phyloP scores from a whole-genome alignment of 129 eudicot genomes.

The Lactuca saligna region DNA sequence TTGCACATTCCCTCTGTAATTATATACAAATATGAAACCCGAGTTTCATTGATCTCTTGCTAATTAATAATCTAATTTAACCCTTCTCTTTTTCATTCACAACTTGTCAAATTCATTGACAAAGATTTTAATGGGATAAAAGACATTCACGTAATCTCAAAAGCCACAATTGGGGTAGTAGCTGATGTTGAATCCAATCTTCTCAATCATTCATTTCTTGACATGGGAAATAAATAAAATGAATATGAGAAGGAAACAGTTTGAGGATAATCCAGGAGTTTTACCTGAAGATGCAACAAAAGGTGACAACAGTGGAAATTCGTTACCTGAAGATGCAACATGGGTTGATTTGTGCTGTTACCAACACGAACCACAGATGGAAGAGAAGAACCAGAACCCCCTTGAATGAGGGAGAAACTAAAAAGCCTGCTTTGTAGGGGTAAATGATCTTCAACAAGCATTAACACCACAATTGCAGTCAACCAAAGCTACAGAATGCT shows the following conservation, averaged over 20 bases:
- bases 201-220: background rate
- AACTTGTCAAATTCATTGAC: background rate
- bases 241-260: slow-evolving; percentile 35
- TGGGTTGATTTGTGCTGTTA: slow-evolving; percentile 35
- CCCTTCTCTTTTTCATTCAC: background rate
- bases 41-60: background rate
- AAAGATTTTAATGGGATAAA: background rate
- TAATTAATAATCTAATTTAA: no score
- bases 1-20: background rate
- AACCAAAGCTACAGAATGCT: slow-evolving; percentile 94
- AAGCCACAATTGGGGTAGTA: background rate
- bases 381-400: slow-evolving; percentile 59
- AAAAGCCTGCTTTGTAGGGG: slow-evolving; percentile 79
- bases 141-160: background rate
- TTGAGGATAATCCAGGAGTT: slow-evolving; percentile 85
- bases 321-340: no score
- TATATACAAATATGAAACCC: background rate
- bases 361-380: slow-evolving; percentile 48
- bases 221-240: no score
- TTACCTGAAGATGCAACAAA: slow-evolving; percentile 94
- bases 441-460: slow-evolving; percentile 98
- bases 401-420: slow-evolving; percentile 49
- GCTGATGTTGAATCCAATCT: background rate
- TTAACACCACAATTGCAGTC: slow-evolving; percentile 90
- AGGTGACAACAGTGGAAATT: slow-evolving; percentile 35